Evolutionary conservation across 495 filamentous ascomycete genomes (phyloP).

Genomic region (Jackrogersella multiformis): DNA sequence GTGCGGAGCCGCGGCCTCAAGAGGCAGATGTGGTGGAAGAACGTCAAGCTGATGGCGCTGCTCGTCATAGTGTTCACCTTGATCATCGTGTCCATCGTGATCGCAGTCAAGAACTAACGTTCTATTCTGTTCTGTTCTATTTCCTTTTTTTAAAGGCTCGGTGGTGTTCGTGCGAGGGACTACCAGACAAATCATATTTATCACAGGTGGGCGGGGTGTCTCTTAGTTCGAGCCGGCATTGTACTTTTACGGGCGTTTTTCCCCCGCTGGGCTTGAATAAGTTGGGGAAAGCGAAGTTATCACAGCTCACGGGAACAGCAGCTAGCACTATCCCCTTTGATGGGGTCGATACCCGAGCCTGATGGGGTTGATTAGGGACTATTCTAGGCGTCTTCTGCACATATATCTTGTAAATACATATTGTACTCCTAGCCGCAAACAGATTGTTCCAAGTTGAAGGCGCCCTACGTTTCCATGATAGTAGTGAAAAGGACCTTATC

Average conservation of each 20-base stretch:
- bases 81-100: conserved; percentile 67
- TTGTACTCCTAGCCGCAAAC: conserved; percentile 14
- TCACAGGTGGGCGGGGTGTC: neutral
- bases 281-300: neutral
- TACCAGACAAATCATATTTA: neutral
- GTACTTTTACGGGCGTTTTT: conserved; percentile 25
- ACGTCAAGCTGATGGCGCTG: conserved; percentile 90
- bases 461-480: neutral
- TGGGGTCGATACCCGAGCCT: conserved; percentile 27
- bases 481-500: neutral
- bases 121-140: no score
- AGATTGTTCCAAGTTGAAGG: conserved; percentile 3
- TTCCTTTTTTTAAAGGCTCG: neutral
- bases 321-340: conserved; percentile 28
- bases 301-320: conserved; percentile 10
- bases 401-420: conserved; percentile 33
- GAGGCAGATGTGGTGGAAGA: conserved; percentile 99
- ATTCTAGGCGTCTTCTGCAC: conserved; percentile 30
- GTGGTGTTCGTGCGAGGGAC: neutral
- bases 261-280: neutral
- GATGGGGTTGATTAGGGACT: no score
- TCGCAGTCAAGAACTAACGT: conserved; percentile 56
- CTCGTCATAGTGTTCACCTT: conserved; percentile 83
- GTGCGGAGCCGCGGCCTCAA: conserved; percentile 85
- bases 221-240: conserved; percentile 10